Conservation (phyloP, 2,329 filamentous ascomycete genomes). For the Myriosclerotinia duriaeana region DNA sequence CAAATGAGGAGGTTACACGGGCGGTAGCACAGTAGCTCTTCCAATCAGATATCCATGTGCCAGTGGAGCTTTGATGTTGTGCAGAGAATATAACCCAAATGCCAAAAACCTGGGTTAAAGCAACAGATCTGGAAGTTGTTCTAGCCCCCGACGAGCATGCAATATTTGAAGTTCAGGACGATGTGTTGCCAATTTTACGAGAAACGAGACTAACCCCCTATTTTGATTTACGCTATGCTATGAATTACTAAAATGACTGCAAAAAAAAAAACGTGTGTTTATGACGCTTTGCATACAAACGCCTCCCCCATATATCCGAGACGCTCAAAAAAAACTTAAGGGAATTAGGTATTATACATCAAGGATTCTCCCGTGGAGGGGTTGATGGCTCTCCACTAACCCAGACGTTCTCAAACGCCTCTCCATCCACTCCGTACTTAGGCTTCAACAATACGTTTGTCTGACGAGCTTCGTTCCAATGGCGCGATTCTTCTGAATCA, state of each 20-base stretch:
- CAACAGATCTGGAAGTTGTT: neutral
- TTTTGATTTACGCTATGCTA: neutral
- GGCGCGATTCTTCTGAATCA: constrained; percentile 45
- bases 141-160: neutral
- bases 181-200: neutral
- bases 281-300: neutral
- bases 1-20: neutral
- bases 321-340: constrained; percentile 5
- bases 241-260: neutral
- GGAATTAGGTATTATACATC: constrained; percentile 31
- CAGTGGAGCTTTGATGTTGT: neutral
- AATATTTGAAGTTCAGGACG: neutral
- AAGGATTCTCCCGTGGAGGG: constrained; percentile 39
- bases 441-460: constrained; percentile 36
- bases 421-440: constrained; percentile 41
- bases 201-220: neutral
- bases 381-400: constrained; percentile 33
- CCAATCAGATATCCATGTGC: constrained; percentile 2
- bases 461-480: constrained; percentile 44
- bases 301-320: neutral
- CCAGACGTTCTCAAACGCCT: constrained; percentile 43
- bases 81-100: constrained; percentile 2
- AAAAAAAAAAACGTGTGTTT: neutral
- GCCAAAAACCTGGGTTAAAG: neutral
- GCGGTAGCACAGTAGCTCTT: neutral